Evolutionary conservation across 2,329 filamentous ascomycete genomes (phyloP).

Genomic region (Polytolypa hystricis): DNA sequence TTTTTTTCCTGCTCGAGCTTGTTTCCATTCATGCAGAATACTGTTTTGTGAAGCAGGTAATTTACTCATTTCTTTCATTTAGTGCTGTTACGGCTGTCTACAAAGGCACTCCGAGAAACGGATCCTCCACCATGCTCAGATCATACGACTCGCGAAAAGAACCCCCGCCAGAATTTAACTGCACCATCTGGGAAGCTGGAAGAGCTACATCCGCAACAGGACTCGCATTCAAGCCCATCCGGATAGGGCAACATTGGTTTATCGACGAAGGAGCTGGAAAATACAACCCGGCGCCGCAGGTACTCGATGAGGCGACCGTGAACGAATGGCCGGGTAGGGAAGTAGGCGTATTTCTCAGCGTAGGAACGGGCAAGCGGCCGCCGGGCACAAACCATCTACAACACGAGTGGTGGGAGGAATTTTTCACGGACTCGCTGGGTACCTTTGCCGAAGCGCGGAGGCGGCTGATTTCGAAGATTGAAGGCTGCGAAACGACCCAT

Average conservation of each 20-base stretch:
- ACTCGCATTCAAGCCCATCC: slow-evolving; percentile 89
- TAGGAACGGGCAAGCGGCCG: slow-evolving; percentile 83
- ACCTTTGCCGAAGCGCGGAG: slow-evolving; percentile 84
- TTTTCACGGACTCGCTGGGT: slow-evolving; percentile 58
- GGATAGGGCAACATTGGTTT: slow-evolving; percentile 85
- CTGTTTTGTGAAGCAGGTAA: neutral
- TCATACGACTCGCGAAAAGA: slow-evolving; percentile 95
- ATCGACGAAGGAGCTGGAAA: slow-evolving; percentile 85
- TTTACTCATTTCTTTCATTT: slow-evolving; percentile 7
- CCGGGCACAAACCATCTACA: slow-evolving; percentile 56
- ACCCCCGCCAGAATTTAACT: slow-evolving; percentile 80
- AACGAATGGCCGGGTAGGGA: slow-evolving; percentile 96
- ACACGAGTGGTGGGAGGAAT: slow-evolving; percentile 86
- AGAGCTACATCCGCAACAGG: slow-evolving; percentile 87
- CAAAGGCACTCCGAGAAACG: slow-evolving; percentile 62
- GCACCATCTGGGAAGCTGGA: slow-evolving; percentile 94
- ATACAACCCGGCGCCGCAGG: slow-evolving; percentile 78
- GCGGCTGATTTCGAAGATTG: slow-evolving; percentile 80
- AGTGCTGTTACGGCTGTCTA: slow-evolving; percentile 87
- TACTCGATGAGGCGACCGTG: slow-evolving; percentile 77
- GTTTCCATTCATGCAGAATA: too few species aligned
- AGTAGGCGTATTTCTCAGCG: slow-evolving; percentile 80
- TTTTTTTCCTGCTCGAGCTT: neutral
- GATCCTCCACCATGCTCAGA: slow-evolving; percentile 62
- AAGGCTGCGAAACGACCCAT: slow-evolving; percentile 87